Conservation (phyloP, 495 filamentous ascomycete genomes). For the Aspergillus incahuasiensis region DNA sequence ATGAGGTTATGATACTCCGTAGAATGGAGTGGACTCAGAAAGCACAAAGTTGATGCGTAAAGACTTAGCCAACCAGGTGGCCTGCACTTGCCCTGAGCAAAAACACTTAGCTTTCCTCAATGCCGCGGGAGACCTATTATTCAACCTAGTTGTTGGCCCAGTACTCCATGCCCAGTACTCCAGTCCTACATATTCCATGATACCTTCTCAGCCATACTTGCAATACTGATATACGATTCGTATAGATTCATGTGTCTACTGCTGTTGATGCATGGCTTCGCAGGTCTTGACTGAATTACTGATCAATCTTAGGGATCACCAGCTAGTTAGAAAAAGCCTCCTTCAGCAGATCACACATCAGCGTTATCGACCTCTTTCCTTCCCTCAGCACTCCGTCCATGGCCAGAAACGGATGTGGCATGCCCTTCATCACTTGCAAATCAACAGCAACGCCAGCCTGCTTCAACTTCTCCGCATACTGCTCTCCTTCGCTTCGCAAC, state of each 20-base stretch:
- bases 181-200: neutral
- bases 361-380: conserved; percentile 48
- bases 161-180: too few relatives aligned
- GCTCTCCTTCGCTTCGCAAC: conserved; percentile 47
- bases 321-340: conserved; percentile 31
- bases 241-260: neutral
- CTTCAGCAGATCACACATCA: conserved; percentile 50
- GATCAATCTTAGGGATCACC: neutral
- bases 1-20: neutral
- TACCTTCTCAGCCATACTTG: neutral
- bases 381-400: conserved; percentile 54
- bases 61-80: neutral
- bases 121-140: too few relatives aligned
- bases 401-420: conserved; percentile 59
- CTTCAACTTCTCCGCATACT: conserved; percentile 43
- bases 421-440: conserved; percentile 53
- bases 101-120: neutral
- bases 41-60: neutral
- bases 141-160: too few relatives aligned
- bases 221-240: too few relatives aligned
- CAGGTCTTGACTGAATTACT: neutral
- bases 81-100: neutral
- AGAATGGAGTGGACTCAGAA: neutral
- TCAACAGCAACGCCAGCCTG: conserved; percentile 51
- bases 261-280: neutral